Evolutionary conservation across 495 filamentous ascomycete species (phyloP).

Genomic region (Aspergillus bertholletiae): DNA sequence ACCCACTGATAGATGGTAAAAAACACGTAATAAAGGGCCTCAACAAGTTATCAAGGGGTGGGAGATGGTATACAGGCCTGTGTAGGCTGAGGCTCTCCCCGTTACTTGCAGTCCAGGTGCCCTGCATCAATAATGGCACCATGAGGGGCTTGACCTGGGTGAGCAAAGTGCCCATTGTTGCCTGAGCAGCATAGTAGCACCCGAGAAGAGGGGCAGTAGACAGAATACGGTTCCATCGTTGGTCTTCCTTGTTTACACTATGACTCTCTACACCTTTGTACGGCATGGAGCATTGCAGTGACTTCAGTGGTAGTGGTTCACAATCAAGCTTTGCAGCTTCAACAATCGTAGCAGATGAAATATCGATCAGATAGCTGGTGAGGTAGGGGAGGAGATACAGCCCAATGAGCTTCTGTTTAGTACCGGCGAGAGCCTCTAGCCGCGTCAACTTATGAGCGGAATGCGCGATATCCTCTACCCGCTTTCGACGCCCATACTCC

Average conservation of each 20-base stretch:
- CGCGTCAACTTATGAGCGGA: background rate
- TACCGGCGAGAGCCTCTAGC: background rate
- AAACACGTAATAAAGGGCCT: slow-evolving; percentile 12
- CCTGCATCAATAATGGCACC: background rate
- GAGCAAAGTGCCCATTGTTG: background rate
- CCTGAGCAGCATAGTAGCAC: background rate
- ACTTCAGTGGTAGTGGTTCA: background rate
- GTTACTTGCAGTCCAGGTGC: slow-evolving; percentile 5
- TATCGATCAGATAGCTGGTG: background rate
- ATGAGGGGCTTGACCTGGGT: background rate
- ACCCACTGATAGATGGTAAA: slow-evolving; percentile 13
- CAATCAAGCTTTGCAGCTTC: slow-evolving; percentile 2
- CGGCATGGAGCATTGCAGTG: slow-evolving; percentile 1
- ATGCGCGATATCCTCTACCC: background rate
- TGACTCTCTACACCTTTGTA: too few species aligned
- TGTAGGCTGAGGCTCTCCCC: slow-evolving; percentile 5
- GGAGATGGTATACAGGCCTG: background rate
- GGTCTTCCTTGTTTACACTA: too few species aligned
- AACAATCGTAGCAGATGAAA: background rate
- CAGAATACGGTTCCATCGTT: slow-evolving; percentile 3
- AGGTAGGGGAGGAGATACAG: slow-evolving; percentile 1
- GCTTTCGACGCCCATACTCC: slow-evolving; percentile 1
- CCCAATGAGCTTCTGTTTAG: background rate
- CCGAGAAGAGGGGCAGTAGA: slow-evolving; percentile 5
- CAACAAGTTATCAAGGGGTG: slow-evolving; percentile 10